phyloP scores from a whole-genome alignment of 2,329 filamentous ascomycete species.

The Fusarium concolor region DNA sequence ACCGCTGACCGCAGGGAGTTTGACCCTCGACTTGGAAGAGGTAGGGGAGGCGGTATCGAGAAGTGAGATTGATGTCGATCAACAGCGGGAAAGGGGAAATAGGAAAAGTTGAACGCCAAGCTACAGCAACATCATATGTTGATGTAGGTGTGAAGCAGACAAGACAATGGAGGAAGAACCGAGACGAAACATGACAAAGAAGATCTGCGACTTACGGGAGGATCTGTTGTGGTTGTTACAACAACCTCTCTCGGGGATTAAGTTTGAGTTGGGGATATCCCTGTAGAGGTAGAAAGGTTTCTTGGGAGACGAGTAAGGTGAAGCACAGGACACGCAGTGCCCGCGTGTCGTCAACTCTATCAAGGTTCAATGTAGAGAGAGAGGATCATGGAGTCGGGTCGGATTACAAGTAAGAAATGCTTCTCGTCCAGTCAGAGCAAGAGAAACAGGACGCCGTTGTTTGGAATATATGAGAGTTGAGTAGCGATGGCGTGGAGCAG shows the following conservation, averaged over 20 bases:
- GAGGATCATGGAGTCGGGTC: slow-evolving; percentile 39
- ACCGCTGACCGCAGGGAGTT: slow-evolving; percentile 21
- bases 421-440: slow-evolving; percentile 29
- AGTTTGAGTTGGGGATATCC: slow-evolving; percentile 43
- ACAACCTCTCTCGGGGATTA: slow-evolving; percentile 41
- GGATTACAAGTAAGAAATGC: slow-evolving; percentile 16
- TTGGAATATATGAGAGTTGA: slow-evolving; percentile 43
- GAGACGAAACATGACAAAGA: slow-evolving; percentile 14
- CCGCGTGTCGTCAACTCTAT: slow-evolving; percentile 27
- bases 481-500: slow-evolving; percentile 37
- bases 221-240: slow-evolving; percentile 44
- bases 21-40: slow-evolving; percentile 26
- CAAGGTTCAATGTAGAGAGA: slow-evolving; percentile 35
- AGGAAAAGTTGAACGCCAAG: slow-evolving; percentile 22
- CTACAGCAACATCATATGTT: slow-evolving; percentile 15
- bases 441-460: slow-evolving; percentile 40
- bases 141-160: slow-evolving; percentile 8
- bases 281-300: slow-evolving; percentile 43
- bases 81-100: slow-evolving; percentile 26
- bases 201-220: slow-evolving; percentile 41
- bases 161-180: slow-evolving; percentile 6
- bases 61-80: slow-evolving; percentile 33
- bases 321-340: slow-evolving; percentile 34
- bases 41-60: slow-evolving; percentile 20
- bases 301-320: slow-evolving; percentile 42